Base-by-base conservation (phyloP, 176 grass and related monocot genomes). In the Microstegium vimineum region DNA sequence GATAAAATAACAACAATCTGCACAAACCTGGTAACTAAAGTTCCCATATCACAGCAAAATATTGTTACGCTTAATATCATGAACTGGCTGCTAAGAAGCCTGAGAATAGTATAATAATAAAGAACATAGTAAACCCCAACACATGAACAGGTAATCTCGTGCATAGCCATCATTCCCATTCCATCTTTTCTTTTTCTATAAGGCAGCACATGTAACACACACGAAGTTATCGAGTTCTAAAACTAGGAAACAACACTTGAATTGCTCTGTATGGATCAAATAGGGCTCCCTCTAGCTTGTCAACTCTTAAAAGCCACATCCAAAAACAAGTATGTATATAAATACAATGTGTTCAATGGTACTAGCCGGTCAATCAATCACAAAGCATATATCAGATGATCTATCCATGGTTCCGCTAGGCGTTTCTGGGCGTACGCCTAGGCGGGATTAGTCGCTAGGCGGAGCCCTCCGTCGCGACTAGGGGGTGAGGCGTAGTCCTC, bases 211-310 rank as follows among this genome's bases (percentile, higher is more conserved):
- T 23, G 34, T 38, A 38, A n/a, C 18, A 38, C n/a, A n/a, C 33
- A 38, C 66, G 8, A 22, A 18, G 9, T 35, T 38, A 69, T 69
- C 7, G 8, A 69, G 8, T 69, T 69, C 66, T 40, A 69, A 4
- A 45, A 45, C 13, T 45, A 45, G 66, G 66, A 69, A 69, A 69
- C 17, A 69, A 40, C 66, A 69, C 33, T 69, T 38, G 65, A 68
- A 68, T 68, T 68, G 38, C 66, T 69, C 35, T 41, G 38, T 41
- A 41, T 69, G 66, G 36, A 41, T 42, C 66, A 69, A 69, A 42
- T 26, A 40, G 66, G 42, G 66, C 66, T 42, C 66, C 35, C 36
- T 69, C 66, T n/a, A n/a, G n/a, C n/a, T 69, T 69, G 66, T 69
- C 35, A 69, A 7, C 35, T 41, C 36, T 69, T 26, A 69, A 69